Conservation (phyloP, 495 filamentous ascomycete species). For the Aspergillus leporis region DNA sequence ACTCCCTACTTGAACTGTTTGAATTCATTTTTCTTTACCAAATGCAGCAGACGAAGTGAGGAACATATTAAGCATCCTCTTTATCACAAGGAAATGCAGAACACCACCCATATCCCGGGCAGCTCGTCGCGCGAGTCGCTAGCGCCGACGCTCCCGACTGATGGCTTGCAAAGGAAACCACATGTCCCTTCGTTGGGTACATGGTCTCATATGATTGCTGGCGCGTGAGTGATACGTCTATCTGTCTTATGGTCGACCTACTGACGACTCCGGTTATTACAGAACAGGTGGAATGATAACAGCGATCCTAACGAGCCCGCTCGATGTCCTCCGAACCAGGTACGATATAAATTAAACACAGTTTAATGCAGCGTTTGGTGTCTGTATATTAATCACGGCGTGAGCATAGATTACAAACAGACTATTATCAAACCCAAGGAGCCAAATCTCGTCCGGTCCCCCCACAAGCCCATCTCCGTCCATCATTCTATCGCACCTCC, state of each 20-base stretch:
- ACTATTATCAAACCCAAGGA: slow-evolving; percentile 68
- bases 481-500: slow-evolving; percentile 33
- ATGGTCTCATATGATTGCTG: slow-evolving; percentile 84
- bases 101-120: background rate
- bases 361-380: background rate
- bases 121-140: background rate
- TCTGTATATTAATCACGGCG: background rate
- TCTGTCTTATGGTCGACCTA: slow-evolving; percentile 1
- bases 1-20: background rate
- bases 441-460: slow-evolving; percentile 36
- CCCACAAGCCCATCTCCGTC: slow-evolving; percentile 44
- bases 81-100: background rate
- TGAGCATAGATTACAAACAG: slow-evolving; percentile 63
- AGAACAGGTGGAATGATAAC: slow-evolving; percentile 86
- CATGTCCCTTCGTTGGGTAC: slow-evolving; percentile 7
- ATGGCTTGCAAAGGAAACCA: background rate
- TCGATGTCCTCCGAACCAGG: slow-evolving; percentile 87
- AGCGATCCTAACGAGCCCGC: slow-evolving; percentile 76
- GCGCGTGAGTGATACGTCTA: slow-evolving; percentile 61
- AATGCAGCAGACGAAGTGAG: background rate
- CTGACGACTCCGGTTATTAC: slow-evolving; percentile 6
- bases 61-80: no score
- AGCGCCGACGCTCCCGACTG: background rate
- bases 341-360: background rate
- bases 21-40: background rate